phyloP scores from a whole-genome alignment of 768 basidiomycete genomes.

The Trametes maxima region DNA sequence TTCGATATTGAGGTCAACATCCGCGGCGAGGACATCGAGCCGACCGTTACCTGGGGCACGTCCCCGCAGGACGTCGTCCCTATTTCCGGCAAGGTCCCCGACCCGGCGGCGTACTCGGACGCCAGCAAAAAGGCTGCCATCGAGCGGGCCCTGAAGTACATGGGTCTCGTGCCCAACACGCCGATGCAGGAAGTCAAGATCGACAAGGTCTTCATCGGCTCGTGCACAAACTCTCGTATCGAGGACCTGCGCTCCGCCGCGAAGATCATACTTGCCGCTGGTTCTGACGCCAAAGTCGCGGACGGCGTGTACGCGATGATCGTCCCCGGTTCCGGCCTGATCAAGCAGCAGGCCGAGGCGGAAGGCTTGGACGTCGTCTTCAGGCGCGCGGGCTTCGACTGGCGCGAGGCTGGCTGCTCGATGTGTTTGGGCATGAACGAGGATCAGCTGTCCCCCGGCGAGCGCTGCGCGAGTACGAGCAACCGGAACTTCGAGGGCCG shows the following conservation, averaged over 20 bases:
- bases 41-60: slow-evolving; percentile 69
- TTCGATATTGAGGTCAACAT: slow-evolving; percentile 63
- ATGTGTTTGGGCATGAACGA: slow-evolving; percentile 78
- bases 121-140: slow-evolving; percentile 48
- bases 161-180: slow-evolving; percentile 58
- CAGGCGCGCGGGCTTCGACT: slow-evolving; percentile 67
- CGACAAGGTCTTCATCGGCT: slow-evolving; percentile 70
- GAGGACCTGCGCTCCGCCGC: slow-evolving; percentile 67
- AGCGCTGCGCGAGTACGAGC: slow-evolving; percentile 63
- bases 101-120: slow-evolving; percentile 49
- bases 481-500: slow-evolving; percentile 71
- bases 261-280: slow-evolving; percentile 52
- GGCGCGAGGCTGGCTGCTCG: slow-evolving; percentile 71
- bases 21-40: slow-evolving; percentile 60
- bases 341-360: slow-evolving; percentile 67
- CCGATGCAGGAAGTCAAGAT: slow-evolving; percentile 59
- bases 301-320: slow-evolving; percentile 60
- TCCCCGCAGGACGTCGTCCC: slow-evolving; percentile 64
- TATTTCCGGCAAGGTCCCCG: slow-evolving; percentile 58
- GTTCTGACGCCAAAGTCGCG: slow-evolving; percentile 54
- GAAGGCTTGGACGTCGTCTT: slow-evolving; percentile 66
- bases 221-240: slow-evolving; percentile 69
- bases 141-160: slow-evolving; percentile 58
- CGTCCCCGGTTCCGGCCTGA: slow-evolving; percentile 66
- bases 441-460: slow-evolving; percentile 59